Conservation (phyloP, 148 eudicot species). For the Amaranthus hypochondriacus region DNA sequence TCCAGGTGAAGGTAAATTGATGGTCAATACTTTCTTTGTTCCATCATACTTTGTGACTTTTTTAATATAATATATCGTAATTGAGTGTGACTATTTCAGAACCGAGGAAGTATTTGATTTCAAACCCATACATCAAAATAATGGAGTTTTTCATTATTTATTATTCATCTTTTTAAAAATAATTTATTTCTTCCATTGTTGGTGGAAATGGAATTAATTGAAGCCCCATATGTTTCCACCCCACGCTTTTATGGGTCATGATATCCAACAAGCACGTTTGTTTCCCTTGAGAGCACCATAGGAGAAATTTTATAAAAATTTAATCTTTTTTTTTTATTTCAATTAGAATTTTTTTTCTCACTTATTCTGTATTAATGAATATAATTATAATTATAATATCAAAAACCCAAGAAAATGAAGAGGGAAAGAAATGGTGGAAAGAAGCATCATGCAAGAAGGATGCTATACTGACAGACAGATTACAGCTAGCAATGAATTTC, state of each 20-base stretch:
- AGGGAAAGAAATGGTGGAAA: constrained; percentile 8
- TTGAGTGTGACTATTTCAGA: too few species aligned
- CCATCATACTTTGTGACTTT: too few species aligned
- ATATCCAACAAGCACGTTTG: constrained; percentile 67
- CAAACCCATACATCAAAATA: constrained; percentile 25
- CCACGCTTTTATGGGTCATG: constrained; percentile 51
- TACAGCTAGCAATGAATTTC: constrained; percentile 60
- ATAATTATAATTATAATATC: neutral
- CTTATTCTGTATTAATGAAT: neutral
- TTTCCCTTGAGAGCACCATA: constrained; percentile 21
- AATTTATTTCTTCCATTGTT: too few species aligned
- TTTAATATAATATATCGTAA: too few species aligned
- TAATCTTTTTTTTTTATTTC: neutral
- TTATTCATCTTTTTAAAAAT: neutral
- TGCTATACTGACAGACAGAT: constrained; percentile 74
- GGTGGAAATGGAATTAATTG: neutral
- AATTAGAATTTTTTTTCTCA: neutral
- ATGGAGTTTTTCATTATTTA: constrained; percentile 9
- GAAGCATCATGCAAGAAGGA: constrained; percentile 86
- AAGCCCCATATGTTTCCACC: constrained; percentile 26
- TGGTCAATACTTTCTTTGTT: too few species aligned
- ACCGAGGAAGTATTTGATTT: neutral
- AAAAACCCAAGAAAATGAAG: constrained; percentile 15
- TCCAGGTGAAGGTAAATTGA: too few species aligned
- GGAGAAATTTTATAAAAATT: neutral